Conservation (phyloP, 345 rosid species). For the Excoecaria cochinchinensis region DNA sequence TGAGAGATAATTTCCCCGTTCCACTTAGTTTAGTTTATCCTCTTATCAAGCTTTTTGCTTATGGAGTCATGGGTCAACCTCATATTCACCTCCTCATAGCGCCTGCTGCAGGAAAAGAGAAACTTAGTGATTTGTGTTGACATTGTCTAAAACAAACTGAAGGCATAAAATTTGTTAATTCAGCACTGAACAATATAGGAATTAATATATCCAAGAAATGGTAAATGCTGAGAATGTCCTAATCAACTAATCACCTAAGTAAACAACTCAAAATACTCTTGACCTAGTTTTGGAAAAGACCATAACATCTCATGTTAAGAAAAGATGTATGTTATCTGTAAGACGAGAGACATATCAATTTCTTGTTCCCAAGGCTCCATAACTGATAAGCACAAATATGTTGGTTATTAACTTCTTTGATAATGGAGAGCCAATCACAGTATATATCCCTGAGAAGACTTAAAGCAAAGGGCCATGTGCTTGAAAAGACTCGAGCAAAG, state of each 20-base stretch:
- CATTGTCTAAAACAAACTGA: neutral
- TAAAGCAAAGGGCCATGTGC: slow-evolving; percentile 32
- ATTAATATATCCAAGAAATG: too few relatives aligned
- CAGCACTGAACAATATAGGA: neutral
- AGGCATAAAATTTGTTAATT: neutral
- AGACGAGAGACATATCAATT: slow-evolving; percentile 10
- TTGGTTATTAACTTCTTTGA: neutral
- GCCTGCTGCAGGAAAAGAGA: slow-evolving; percentile 27
- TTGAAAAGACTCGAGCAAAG: slow-evolving; percentile 33
- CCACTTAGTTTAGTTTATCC: slow-evolving; percentile 17
- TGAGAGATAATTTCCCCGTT: slow-evolving; percentile 28
- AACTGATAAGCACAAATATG: slow-evolving; percentile 5
- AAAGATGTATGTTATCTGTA: slow-evolving; percentile 2
- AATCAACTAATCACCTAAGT: neutral
- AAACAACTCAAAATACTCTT: neutral
- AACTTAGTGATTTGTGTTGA: slow-evolving; percentile 13
- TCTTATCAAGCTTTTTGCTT: slow-evolving; percentile 28
- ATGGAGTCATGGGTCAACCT: slow-evolving; percentile 31
- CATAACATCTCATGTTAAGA: neutral
- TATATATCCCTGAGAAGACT: slow-evolving; percentile 30
- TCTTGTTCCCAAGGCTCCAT: slow-evolving; percentile 8
- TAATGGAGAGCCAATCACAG: slow-evolving; percentile 16
- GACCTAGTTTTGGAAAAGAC: neutral
- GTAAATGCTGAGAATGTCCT: neutral
- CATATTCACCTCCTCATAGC: slow-evolving; percentile 17